phyloP scores from a whole-genome alignment of 768 basidiomycete species.

The Pleurotus giganteus region DNA sequence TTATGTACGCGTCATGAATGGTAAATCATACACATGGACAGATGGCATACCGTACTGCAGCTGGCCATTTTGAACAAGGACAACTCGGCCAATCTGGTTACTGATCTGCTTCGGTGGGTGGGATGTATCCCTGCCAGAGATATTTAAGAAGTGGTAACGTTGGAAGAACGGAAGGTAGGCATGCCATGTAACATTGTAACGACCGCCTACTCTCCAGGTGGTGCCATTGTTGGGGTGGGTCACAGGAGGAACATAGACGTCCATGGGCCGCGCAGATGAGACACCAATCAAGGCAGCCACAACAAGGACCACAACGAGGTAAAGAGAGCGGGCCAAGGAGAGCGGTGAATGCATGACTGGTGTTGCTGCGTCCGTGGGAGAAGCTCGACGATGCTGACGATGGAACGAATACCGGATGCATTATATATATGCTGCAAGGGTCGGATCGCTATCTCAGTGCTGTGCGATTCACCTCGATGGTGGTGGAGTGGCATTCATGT shows the following conservation, averaged over 20 bases:
- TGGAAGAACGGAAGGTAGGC: conserved; percentile 5
- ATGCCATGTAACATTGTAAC: conserved; percentile 51
- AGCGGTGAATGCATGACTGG: conserved; percentile 14
- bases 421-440: not conserved
- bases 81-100: conserved; percentile 37
- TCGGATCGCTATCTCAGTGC: not conserved
- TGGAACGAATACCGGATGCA: not conserved
- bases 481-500: conserved; percentile 19
- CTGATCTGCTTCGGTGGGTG: conserved; percentile 39
- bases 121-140: conserved; percentile 33
- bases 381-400: not conserved
- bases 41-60: conserved; percentile 30
- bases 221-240: conserved; percentile 37
- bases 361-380: conserved; percentile 2
- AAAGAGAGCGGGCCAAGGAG: conserved; percentile 15
- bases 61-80: conserved; percentile 30
- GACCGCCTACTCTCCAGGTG: conserved; percentile 43
- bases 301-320: conserved; percentile 17
- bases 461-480: conserved; percentile 23
- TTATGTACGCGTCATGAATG: not conserved
- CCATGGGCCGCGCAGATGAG: conserved; percentile 23
- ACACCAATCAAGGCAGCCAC: conserved; percentile 20
- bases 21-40: not conserved
- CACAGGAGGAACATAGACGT: conserved; percentile 49
- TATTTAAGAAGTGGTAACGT: not conserved